phyloP scores from a whole-genome alignment of 805 yeast species.

The Wickerhamomyces hampshirensis region DNA sequence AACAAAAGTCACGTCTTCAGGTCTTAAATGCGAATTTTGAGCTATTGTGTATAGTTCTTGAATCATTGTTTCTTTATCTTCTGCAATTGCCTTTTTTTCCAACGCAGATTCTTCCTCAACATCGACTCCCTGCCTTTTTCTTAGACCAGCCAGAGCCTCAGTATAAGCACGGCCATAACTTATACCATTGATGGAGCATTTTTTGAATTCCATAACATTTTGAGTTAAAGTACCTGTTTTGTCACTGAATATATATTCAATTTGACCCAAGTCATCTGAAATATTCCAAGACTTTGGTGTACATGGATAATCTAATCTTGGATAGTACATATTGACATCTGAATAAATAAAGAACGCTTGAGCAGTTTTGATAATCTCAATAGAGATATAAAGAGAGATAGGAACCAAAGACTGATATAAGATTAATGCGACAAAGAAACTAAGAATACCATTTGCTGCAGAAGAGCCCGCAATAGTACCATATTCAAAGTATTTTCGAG shows the following conservation, averaged over 20 bases:
- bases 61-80: conserved; percentile 59
- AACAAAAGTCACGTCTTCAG: conserved; percentile 64
- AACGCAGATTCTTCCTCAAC: conserved; percentile 53
- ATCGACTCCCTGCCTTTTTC: conserved; percentile 74
- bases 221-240: conserved; percentile 84
- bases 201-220: conserved; percentile 81
- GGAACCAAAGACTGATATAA: conserved; percentile 79
- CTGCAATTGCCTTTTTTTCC: conserved; percentile 49
- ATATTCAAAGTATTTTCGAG: conserved; percentile 63
- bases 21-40: conserved; percentile 36
- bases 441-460: conserved; percentile 62
- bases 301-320: conserved; percentile 69
- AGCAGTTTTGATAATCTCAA: conserved; percentile 77
- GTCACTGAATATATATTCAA: conserved; percentile 80
- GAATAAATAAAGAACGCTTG: conserved; percentile 79
- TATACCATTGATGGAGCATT: conserved; percentile 69
- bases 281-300: conserved; percentile 83
- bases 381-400: conserved; percentile 73
- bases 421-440: conserved; percentile 72
- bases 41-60: conserved; percentile 35
- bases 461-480: conserved; percentile 66
- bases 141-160: conserved; percentile 74
- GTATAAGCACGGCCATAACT: conserved; percentile 79
- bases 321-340: conserved; percentile 68
- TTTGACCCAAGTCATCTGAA: conserved; percentile 82